Base-by-base conservation (phyloP, 345 rosid genomes). In the Triadica sebifera region DNA sequence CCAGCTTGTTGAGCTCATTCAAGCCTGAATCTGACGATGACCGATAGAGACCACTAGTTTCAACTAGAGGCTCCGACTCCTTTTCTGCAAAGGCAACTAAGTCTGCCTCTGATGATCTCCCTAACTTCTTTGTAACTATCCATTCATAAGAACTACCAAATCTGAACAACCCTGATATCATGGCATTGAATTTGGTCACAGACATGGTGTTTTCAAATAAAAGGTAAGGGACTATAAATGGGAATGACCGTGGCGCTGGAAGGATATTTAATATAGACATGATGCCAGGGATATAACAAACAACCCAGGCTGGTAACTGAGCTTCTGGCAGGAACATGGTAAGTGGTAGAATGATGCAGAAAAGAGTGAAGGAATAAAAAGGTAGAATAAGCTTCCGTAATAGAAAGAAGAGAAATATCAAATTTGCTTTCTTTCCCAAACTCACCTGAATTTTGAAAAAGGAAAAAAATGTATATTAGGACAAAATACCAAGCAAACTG, bases 121-220 rank as follows among this genome's bases (percentile, higher is more conserved):
- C 98, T 34, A 88, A 81, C 79, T 93, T 93, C 79, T 93, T 93
- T 43, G 98, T 93, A 16, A 90, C 98, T 78, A 93, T 76, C 98
- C 98, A 93, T 77, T 93, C 98, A 11, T 91, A 91, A 52, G 98
- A 93, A 65, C 92, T 91, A 59, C 92, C 97, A 39, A 93, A 81
- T 60, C 81, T 86, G 69, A 93, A 89, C 70, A 93, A 81, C 58
- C 98, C 98, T 8, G 96, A 93, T 75, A 93, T 90, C 98, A 91
- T 93, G 72, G 98, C 98, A 75, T 91, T 88, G 81, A 93, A 93
- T 81, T 93, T 93, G 84, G 98, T 93, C 59, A 93, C 98, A 0
- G 97, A 93, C 96, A 93, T 93, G 77, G 98, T 93, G 88, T 93
- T 93, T 77, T 93, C 98, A 65, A 93, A 93, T n/a, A 93, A 85